A percentile compares a stretch with the other conserved stretches of the same genome.
Conservation (phyloP, 345 rosid species). For the Rhodomyrtus tomentosa region DNA sequence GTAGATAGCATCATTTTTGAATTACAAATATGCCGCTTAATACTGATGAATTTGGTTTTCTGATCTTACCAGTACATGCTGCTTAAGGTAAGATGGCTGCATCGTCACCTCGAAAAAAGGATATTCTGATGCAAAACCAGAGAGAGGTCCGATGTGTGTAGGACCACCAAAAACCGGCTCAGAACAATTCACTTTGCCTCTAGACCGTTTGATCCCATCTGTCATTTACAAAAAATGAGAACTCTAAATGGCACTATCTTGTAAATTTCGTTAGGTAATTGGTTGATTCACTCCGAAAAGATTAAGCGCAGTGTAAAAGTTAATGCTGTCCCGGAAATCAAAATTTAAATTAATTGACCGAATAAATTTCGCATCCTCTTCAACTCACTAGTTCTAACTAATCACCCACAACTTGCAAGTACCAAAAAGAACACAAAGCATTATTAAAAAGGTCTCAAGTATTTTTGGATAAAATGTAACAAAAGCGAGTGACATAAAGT, state of each 20-base stretch:
- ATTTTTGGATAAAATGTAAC: neutral
- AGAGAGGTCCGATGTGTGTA: neutral
- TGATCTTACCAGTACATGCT: neutral
- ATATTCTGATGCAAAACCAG: neutral
- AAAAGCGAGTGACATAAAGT: neutral
- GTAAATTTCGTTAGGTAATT: neutral
- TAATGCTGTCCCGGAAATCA: too few species aligned
- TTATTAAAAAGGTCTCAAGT: neutral
- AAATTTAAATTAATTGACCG: too few species aligned
- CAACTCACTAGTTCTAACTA: neutral
- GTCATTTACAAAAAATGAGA: neutral
- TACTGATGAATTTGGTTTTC: neutral
- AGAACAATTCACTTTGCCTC: neutral
- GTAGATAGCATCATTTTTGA: neutral
- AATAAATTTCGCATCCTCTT: too few species aligned
- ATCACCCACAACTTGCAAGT: neutral
- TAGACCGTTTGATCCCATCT: neutral
- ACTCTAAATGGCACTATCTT: neutral
- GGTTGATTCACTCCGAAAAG: neutral
- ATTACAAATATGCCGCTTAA: neutral
- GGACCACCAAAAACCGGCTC: neutral
- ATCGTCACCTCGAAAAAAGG: neutral
- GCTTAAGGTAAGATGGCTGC: neutral
- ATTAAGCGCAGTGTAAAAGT: neutral
- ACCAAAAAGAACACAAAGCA: neutral